A percentile compares a stretch with the other conserved stretches of the same genome.
Evolutionary conservation across 1,284 basidiomycete species (phyloP).

Genomic region (Cryptococcus sp.): DNA sequence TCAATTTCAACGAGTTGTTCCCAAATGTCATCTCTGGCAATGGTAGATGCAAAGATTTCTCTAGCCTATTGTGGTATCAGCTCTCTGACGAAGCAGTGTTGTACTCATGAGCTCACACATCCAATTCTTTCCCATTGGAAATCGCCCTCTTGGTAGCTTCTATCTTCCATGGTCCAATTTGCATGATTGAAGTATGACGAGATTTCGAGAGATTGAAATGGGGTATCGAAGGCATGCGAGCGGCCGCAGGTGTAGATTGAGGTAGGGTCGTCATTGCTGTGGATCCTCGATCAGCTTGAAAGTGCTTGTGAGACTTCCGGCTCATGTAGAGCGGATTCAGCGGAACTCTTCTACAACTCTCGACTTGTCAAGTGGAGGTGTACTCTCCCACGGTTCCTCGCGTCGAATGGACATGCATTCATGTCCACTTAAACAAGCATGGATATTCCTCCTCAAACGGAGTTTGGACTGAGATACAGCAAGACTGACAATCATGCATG

Average conservation of each 20-base stretch:
- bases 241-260: conserved; percentile 6
- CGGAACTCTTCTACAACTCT: background rate
- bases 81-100: background rate
- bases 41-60: conserved; percentile 70
- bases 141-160: conserved; percentile 47
- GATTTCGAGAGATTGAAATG: conserved; percentile 14
- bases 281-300: background rate
- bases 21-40: conserved; percentile 98
- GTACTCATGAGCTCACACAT: conserved; percentile 43
- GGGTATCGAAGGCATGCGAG: conserved; percentile 8
- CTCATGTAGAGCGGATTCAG: background rate
- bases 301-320: background rate
- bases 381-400: background rate
- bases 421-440: background rate
- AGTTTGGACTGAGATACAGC: no score
- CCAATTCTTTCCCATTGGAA: conserved; percentile 51
- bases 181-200: conserved; percentile 30
- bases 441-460: no score
- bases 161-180: conserved; percentile 46
- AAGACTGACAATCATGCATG: no score
- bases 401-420: background rate
- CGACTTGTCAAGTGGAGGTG: background rate
- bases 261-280: background rate
- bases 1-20: conserved; percentile 67
- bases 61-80: conserved; percentile 52